Percentiles rank a stretch among this genome's conserved stretches.
Conservation (phyloP, 305 asterid species). For the Fraxinus baroniana region DNA sequence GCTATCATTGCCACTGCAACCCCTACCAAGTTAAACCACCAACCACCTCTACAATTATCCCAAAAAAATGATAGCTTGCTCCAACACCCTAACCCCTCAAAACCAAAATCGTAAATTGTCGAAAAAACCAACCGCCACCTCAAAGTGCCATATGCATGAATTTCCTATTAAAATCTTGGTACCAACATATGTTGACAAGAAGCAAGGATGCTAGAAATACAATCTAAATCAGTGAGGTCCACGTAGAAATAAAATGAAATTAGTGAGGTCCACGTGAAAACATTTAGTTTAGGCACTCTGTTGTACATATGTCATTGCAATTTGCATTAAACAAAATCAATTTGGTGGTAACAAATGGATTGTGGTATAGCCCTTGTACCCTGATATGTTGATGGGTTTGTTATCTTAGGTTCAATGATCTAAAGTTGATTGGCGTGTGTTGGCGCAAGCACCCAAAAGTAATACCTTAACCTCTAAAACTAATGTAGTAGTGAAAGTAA, state of each 20-base stretch:
- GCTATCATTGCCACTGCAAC: too few species aligned
- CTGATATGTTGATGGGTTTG: background rate
- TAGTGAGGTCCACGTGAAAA: background rate
- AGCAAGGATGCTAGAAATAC: conserved; percentile 38
- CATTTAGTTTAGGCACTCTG: background rate
- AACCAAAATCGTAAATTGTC: too few species aligned
- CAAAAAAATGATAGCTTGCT: too few species aligned
- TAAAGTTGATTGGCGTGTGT: background rate
- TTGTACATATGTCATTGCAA: too few species aligned
- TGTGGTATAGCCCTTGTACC: background rate
- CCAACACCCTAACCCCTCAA: too few species aligned
- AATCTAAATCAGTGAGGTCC: conserved; percentile 26
- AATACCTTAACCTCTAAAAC: too few species aligned
- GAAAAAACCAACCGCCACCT: too few species aligned
- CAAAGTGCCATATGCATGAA: conserved; percentile 39
- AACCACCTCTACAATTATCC: too few species aligned
- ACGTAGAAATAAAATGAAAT: background rate
- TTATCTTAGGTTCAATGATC: conserved; percentile 21
- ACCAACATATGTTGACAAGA: conserved; percentile 29
- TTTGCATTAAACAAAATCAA: too few species aligned
- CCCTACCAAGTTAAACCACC: too few species aligned
- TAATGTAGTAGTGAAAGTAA: too few species aligned
- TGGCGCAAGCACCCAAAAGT: too few species aligned
- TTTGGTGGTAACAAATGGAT: background rate
- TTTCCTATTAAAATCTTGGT: conserved; percentile 30